Evolutionary conservation across 805 yeast genomes (phyloP).

Genomic region (Tetrapisispora nanseiensis): DNA sequence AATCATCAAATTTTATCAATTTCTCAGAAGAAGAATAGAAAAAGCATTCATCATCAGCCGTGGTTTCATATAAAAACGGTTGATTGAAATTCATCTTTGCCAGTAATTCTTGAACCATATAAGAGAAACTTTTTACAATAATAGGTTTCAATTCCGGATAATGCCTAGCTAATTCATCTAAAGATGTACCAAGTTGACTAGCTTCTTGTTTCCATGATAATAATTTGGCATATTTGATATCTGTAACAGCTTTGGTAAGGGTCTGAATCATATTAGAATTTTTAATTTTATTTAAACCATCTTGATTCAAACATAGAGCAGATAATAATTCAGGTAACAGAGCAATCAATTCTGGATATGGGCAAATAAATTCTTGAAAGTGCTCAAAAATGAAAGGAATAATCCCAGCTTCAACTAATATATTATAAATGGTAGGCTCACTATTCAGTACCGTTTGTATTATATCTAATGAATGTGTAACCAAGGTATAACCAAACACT

Average conservation of each 20-base stretch:
- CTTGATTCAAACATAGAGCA: conserved; percentile 69
- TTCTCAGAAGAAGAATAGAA: conserved; percentile 38
- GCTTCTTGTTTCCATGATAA: conserved; percentile 45
- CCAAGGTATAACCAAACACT: conserved; percentile 57
- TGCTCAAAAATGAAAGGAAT: conserved; percentile 54
- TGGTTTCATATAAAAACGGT: conserved; percentile 34
- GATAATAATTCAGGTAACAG: conserved; percentile 69
- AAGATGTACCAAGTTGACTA: conserved; percentile 49
- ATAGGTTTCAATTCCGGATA: conserved; percentile 61
- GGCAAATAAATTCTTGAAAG: conserved; percentile 46
- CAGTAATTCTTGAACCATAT: conserved; percentile 39
- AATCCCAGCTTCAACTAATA: conserved; percentile 68
- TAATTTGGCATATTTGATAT: conserved; percentile 42
- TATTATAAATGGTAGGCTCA: conserved; percentile 82
- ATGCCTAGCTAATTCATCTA: conserved; percentile 79
- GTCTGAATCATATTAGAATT: conserved; percentile 32
- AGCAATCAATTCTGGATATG: conserved; percentile 47
- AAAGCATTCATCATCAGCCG: conserved; percentile 29
- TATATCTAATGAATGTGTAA: conserved; percentile 52
- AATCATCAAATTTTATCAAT: conserved; percentile 32
- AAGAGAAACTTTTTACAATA: conserved; percentile 41
- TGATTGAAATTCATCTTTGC: conserved; percentile 32
- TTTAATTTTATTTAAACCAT: conserved; percentile 53
- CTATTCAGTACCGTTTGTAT: conserved; percentile 68
- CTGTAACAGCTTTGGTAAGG: conserved; percentile 43